A percentile compares a stretch with the other conserved stretches of the same genome.
Conservation (phyloP, 345 rosid species). For the Reutealis trisperma region DNA sequence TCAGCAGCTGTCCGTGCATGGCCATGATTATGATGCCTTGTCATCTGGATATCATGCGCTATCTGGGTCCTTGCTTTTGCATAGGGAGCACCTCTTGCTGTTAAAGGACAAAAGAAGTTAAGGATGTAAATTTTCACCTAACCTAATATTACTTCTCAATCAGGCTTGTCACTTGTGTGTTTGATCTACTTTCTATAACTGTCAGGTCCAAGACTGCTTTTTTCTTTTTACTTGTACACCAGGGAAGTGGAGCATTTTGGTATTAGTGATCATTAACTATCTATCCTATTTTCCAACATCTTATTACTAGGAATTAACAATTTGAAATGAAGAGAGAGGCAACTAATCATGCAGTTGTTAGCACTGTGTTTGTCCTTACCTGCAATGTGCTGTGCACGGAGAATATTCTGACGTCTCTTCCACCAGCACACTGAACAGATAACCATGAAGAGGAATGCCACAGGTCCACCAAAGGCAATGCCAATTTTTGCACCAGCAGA, state of each 20-base stretch:
- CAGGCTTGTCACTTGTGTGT: background rate
- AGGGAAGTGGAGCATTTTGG: background rate
- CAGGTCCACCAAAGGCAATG: conserved; percentile 59
- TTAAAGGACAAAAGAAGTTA: conserved; percentile 13
- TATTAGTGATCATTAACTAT: background rate
- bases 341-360: background rate
- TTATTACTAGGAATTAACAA: background rate
- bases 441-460: conserved; percentile 56
- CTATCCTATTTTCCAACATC: background rate
- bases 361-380: conserved; percentile 41
- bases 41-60: conserved; percentile 81
- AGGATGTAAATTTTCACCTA: conserved; percentile 10
- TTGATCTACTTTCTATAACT: background rate
- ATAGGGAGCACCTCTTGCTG: conserved; percentile 98
- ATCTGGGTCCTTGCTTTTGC: conserved; percentile 88
- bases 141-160: background rate
- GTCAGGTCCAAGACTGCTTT: background rate
- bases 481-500: conserved; percentile 83
- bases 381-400: conserved; percentile 78
- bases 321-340: background rate
- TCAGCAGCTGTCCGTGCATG: conserved; percentile 81
- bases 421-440: conserved; percentile 68
- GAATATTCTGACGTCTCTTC: conserved; percentile 92
- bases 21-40: conserved; percentile 64
- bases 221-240: background rate